Evolutionary conservation across 2,329 filamentous ascomycete genomes (phyloP).

Genomic region (Davidsoniella eucalypti): DNA sequence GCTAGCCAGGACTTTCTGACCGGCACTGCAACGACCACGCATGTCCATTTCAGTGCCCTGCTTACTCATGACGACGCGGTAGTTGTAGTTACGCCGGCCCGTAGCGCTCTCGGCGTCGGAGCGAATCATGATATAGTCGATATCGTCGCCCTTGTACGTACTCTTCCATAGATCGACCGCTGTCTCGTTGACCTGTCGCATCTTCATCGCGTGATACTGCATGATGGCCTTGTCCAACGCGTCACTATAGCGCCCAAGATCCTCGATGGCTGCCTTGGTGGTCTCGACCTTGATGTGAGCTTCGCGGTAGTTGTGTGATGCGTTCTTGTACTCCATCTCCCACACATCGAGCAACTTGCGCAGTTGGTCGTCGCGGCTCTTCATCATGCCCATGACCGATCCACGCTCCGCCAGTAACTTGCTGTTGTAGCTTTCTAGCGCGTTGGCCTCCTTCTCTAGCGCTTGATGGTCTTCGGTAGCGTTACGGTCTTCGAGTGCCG

Average conservation of each 20-base stretch:
- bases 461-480: conserved; percentile 68
- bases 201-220: conserved; percentile 90
- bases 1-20: conserved; percentile 87
- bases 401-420: conserved; percentile 56
- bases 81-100: conserved; percentile 80
- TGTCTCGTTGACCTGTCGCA: conserved; percentile 95
- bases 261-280: conserved; percentile 82
- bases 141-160: conserved; percentile 92
- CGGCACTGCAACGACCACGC: conserved; percentile 91
- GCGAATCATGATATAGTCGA: conserved; percentile 89
- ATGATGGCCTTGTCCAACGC: conserved; percentile 94
- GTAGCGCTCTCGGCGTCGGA: conserved; percentile 67
- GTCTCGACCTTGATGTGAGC: conserved; percentile 80
- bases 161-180: conserved; percentile 92
- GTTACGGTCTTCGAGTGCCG: conserved; percentile 58
- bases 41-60: conserved; percentile 98
- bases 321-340: conserved; percentile 73
- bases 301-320: conserved; percentile 65
- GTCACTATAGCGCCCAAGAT: conserved; percentile 63
- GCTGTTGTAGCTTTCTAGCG: conserved; percentile 51
- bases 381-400: conserved; percentile 60
- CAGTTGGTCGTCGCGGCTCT: conserved; percentile 70
- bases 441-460: conserved; percentile 51
- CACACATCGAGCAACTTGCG: conserved; percentile 58
- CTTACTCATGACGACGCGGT: conserved; percentile 96